Evolutionary conservation across 2,329 filamentous ascomycete species (phyloP), one percentile per base, ranked within the genome.

Genomic region (Aspergillus phoenicis): DNA sequence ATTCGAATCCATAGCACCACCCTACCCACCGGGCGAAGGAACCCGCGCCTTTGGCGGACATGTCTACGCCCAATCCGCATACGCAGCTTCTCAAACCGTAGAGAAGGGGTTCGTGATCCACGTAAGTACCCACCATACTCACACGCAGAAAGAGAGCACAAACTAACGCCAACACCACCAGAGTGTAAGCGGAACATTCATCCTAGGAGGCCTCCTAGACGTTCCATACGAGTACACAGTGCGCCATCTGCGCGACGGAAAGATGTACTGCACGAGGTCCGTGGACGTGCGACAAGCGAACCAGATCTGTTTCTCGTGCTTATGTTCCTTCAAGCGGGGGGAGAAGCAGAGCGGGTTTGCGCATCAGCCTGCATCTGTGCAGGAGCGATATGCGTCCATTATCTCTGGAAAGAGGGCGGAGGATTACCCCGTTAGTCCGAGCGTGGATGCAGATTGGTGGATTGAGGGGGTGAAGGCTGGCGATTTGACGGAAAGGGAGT

Each of bases 11-110:
- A 47, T 71, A 13, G 64, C 72, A 38, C 52, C 54, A 4, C 75
- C 75, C 2, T 83, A 78, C 62, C 74, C 77, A 10, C 81, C 82
- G 0, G 79, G 76, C 3, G 73, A 72, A 6, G 70, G 75, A 15
- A 74, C 73, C 2, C 73, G 78, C 13, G 80, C 83, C 0, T 85
- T 84, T 70, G 84, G 84, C 11, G 83, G 84, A 1, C 83, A 86
- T 73, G 83, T 85, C 4, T 85, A 81, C 64, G 81, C 82, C n/a
- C 84, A 86, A 70, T 80, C 83, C 33, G 83, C 81, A 15, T 86
- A 82, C 75, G 84, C 84, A 15, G 84, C 84, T 8, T 80, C 81
- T 8, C 81, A 85, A 62, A 86, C 84, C 1, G 81, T 85, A 11
- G 68, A 66, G 5, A 71, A 76, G 28, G 83, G 82, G 2, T 81